phyloP scores from a whole-genome alignment of 257 asterid species.

The Cordia subcordata region DNA sequence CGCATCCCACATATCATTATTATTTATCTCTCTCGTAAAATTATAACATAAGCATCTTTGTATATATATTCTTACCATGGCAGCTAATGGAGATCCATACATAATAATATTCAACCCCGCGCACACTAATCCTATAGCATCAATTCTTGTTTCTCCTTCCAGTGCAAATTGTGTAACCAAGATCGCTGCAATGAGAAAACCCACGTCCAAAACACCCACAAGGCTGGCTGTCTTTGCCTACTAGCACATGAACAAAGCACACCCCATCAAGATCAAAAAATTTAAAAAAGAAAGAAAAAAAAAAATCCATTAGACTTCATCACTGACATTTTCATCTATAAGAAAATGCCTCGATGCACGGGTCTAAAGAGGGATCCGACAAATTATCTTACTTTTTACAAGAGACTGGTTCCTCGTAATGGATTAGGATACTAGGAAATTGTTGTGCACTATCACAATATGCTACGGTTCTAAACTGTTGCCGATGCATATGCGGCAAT shows the following conservation, averaged over 20 bases:
- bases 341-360: no score
- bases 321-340: not conserved
- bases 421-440: no score
- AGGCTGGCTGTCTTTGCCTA: constrained; percentile 13
- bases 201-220: constrained; percentile 12
- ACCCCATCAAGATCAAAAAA: not conserved
- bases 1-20: no score
- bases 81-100: constrained; percentile 26
- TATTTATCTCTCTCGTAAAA: not conserved
- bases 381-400: no score
- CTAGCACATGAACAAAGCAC: not conserved
- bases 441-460: no score
- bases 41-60: not conserved
- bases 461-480: no score
- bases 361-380: no score
- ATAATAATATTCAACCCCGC: constrained; percentile 18
- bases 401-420: no score
- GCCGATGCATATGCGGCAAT: no score
- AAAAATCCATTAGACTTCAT: not conserved
- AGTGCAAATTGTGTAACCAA: constrained; percentile 10
- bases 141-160: constrained; percentile 8
- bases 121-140: constrained; percentile 19
- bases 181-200: constrained; percentile 11
- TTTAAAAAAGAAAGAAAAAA: not conserved
- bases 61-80: constrained; percentile 19